Evolutionary conservation across 1,284 basidiomycete genomes (phyloP), one percentile per base, ranked within the genome.

Genomic region (Pascua sp.): DNA sequence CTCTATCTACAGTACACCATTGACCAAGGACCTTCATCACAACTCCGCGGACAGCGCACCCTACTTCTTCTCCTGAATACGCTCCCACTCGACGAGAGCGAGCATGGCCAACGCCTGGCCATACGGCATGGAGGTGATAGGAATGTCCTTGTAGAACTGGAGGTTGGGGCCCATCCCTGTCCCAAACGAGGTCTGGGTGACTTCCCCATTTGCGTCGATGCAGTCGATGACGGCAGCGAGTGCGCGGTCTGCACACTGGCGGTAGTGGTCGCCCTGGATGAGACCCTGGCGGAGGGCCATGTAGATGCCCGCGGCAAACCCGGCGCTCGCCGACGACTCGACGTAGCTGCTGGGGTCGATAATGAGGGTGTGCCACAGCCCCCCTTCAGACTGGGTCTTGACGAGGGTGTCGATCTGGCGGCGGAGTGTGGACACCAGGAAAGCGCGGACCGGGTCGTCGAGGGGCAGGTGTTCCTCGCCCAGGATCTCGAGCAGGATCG

Each of bases 101-200:
- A 75, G 59, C 61, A 77, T 72, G 4, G 83, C 84, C 62, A 86
- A 69, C 54, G 83, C 83, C 67, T 85, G 84, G 8, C 85, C 84
- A 61, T 85, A 86, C 4, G 84, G 84, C 84, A 85, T 86, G 50
- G 81, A 81, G 10, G 84, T 86, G 66, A 85, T 73, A 16, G 80
- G 78, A 49, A 85, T 80, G 49, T 80, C 76, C 67, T 80, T 83
- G 71, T 85, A 85, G 52, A 80, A 82, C 56, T 85, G 81, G 40
- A 82, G 67, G 60, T 82, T 73, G 56, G 80, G 73, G 54, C 84
- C 84, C 51, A 86, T 82, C 13, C 82, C 83, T 7, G 83, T 84
- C 11, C 84, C 84, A 63, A 85, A 85, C 5, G 82, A 83, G 49
- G 83, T 81, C 62, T 83, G 77, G 68, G 77, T 68, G 64, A 85